These are phyloP conservation scores for Pythium sukuiense DNA, from an alignment of 352 stramenopile genomes.

Conservation along the genomic window DNA sequence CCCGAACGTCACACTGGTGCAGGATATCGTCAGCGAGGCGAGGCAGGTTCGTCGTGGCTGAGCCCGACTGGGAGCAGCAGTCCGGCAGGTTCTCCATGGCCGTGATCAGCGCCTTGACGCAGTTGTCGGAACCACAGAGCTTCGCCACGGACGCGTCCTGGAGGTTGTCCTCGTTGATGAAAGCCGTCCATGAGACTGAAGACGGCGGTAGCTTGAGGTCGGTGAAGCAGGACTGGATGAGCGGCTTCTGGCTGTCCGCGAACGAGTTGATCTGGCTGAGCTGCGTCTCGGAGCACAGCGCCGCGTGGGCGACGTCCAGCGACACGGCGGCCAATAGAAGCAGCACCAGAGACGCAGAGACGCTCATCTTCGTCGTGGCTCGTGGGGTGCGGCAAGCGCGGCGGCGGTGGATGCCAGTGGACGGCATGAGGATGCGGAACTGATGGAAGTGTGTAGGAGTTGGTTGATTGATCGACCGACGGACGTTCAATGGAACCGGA, in stretches of 20 bases:
- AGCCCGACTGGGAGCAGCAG: slow-evolving; percentile 21
- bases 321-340: neutral
- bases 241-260: slow-evolving; percentile 19
- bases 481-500: neutral
- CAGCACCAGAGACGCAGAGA: neutral
- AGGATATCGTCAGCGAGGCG: slow-evolving; percentile 32
- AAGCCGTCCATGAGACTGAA: slow-evolving; percentile 11
- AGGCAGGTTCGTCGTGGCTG: slow-evolving; percentile 20
- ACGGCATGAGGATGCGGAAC: neutral
- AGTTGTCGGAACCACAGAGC: slow-evolving; percentile 26
- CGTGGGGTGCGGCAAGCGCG: neutral
- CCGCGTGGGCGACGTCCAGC: slow-evolving; percentile 5
- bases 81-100: slow-evolving; percentile 32
- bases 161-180: slow-evolving; percentile 29
- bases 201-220: slow-evolving; percentile 24
- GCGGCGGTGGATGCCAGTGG: no score
- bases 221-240: slow-evolving; percentile 18
- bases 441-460: neutral
- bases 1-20: slow-evolving; percentile 30
- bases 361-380: neutral
- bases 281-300: slow-evolving; percentile 21
- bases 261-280: slow-evolving; percentile 8
- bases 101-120: slow-evolving; percentile 27
- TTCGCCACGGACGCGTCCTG: slow-evolving; percentile 13
- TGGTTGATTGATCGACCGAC: neutral